Base-by-base conservation (phyloP, 257 asterid genomes). In the Jacaranda mimosifolia region DNA sequence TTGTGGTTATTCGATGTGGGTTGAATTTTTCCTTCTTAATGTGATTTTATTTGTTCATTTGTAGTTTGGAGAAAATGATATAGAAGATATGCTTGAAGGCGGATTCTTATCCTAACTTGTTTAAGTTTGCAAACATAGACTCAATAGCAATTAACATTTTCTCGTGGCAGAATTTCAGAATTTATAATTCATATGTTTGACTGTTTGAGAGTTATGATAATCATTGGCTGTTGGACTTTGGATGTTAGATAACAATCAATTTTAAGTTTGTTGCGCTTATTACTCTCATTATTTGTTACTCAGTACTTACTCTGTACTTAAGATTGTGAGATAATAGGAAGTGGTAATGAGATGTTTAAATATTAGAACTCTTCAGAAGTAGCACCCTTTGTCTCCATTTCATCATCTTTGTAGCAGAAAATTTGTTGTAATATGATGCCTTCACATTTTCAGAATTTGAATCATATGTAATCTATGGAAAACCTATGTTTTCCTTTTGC, bases 21-120 rank as follows among this genome's bases (percentile, higher is more conserved):
- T 74, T 45, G 32, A 14, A 48, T 17, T 65, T 17, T 66, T 8
- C 12, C 4, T 13, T 63, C 9, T 60, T 5, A 15, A 15, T 71
- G 45, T 55, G 40, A 5, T 40, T 40, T 15, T 39, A 6, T 11
- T n/a, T 55, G 53, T 40, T 56, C 35, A 36, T 1, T 62, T 46
- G 4, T 55, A 4, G 14, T 56, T 76, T 6, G 68, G 68, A 58
- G 59, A 10, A 65, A 45, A 76, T 67, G 51, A 17, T 45, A 21
- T 59, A 21, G 68, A 53, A 55, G 6, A 68, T 56, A 2, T 42
- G 51, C 55, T 52, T 38, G 73, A 40, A 63, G 45, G 67, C 5
- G 9, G 32, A 13, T 43, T 40, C 26, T 13, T 15, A 21, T 43
- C 49, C 4, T 12, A 3, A 14, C n/a, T 19, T 13, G 14, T 42